These are phyloP conservation scores for Trametes cinnabarina DNA, from an alignment of 768 basidiomycete species.

Conservation along the genomic window DNA sequence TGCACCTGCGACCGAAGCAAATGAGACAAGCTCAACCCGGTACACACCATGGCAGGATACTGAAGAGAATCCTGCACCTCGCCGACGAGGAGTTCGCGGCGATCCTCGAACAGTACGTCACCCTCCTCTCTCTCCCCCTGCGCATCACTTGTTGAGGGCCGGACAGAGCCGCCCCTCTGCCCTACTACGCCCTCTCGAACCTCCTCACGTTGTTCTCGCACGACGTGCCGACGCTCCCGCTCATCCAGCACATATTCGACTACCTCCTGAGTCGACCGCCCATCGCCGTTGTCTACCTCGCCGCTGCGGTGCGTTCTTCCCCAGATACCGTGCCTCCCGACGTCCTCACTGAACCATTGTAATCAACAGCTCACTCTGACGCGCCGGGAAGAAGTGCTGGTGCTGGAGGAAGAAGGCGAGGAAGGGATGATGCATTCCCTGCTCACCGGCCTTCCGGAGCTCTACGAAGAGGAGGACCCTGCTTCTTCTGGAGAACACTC, in stretches of 20 bases:
- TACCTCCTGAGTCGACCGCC: slow-evolving; percentile 84
- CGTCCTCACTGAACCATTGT: too few species aligned
- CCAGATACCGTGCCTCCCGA: not conserved
- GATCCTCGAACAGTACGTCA: slow-evolving; percentile 62
- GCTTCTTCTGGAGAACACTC: not conserved
- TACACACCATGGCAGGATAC: slow-evolving; percentile 44
- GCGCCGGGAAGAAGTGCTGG: slow-evolving; percentile 64
- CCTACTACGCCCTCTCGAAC: slow-evolving; percentile 88
- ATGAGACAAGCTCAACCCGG: not conserved
- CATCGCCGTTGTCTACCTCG: slow-evolving; percentile 77
- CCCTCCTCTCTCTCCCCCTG: not conserved
- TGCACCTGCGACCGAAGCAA: not conserved
- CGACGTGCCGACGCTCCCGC: slow-evolving; percentile 83
- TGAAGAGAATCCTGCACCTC: slow-evolving; percentile 68
- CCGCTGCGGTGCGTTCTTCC: slow-evolving; percentile 54
- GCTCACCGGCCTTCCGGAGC: slow-evolving; percentile 60
- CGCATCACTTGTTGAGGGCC: not conserved
- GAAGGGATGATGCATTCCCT: slow-evolving; percentile 82
- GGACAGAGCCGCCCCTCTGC: slow-evolving; percentile 67
- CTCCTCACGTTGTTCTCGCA: slow-evolving; percentile 91
- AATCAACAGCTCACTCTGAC: slow-evolving; percentile 76
- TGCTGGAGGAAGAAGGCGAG: slow-evolving; percentile 65
- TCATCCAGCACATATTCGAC: slow-evolving; percentile 91
- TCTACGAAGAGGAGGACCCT: slow-evolving; percentile 43
- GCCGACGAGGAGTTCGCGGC: slow-evolving; percentile 68